Percentiles rank a stretch among this genome's conserved stretches.
Conservation (phyloP, 352 stramenopile species). For the Phytophthora crassamura region DNA sequence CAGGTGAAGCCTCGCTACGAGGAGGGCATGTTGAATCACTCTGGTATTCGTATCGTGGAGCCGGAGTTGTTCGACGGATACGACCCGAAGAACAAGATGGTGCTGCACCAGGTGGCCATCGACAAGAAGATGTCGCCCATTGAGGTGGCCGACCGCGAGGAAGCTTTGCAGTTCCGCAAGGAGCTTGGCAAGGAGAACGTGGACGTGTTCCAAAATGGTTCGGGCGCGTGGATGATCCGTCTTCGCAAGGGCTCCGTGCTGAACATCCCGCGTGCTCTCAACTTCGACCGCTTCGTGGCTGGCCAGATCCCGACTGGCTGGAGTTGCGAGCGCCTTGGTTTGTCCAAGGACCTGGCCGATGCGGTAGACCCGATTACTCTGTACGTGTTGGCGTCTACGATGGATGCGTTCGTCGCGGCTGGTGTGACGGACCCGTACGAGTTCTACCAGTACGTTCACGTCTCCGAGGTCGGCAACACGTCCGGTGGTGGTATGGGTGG, state of each 20-base stretch:
- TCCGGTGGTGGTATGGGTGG: slow-evolving; percentile 86
- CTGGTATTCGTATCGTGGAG: slow-evolving; percentile 87
- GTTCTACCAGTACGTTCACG: slow-evolving; percentile 93
- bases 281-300: slow-evolving; percentile 88
- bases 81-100: slow-evolving; percentile 88
- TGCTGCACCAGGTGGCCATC: slow-evolving; percentile 88
- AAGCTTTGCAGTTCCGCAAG: slow-evolving; percentile 82
- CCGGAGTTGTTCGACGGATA: slow-evolving; percentile 89
- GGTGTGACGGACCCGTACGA: slow-evolving; percentile 91
- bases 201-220: slow-evolving; percentile 78
- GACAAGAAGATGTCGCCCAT: slow-evolving; percentile 91
- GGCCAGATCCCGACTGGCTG: slow-evolving; percentile 91
- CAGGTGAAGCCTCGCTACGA: slow-evolving; percentile 88
- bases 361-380: slow-evolving; percentile 84
- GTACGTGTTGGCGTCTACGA: slow-evolving; percentile 76
- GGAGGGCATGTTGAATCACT: slow-evolving; percentile 78
- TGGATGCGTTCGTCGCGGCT: slow-evolving; percentile 81
- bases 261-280: slow-evolving; percentile 80
- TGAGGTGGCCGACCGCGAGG: slow-evolving; percentile 83
- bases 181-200: slow-evolving; percentile 86
- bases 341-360: slow-evolving; percentile 84
- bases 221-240: slow-evolving; percentile 86
- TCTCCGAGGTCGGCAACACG: slow-evolving; percentile 88
- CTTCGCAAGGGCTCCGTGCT: slow-evolving; percentile 83
- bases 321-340: slow-evolving; percentile 80